phyloP scores from a whole-genome alignment of 192 early-diverging fungal genomes.

The Podila epicladia region DNA sequence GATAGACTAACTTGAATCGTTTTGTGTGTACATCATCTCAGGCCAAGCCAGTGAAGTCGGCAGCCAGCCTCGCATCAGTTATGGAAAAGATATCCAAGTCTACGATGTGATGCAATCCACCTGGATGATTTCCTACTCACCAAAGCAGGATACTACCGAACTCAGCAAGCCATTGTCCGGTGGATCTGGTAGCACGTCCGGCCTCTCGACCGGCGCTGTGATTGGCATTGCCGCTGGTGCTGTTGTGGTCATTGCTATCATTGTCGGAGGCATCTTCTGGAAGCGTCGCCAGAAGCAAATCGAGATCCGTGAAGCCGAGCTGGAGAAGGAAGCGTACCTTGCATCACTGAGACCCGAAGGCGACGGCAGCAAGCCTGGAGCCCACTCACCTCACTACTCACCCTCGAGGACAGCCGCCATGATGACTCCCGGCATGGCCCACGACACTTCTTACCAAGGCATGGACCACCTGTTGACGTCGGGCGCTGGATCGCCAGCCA shows the following conservation, averaged over 20 bases:
- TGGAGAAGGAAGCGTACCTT: constrained; percentile 20
- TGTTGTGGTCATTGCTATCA: constrained; percentile 1
- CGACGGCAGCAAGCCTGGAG: neutral
- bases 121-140: constrained; percentile 27
- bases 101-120: constrained; percentile 23
- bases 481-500: constrained; percentile 6
- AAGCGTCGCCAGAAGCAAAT: constrained; percentile 27
- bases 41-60: neutral
- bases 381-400: constrained; percentile 1
- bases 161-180: neutral
- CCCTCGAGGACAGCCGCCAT: neutral
- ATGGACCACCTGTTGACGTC: constrained; percentile 39
- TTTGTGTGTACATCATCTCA: neutral
- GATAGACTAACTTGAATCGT: neutral
- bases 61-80: neutral
- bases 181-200: neutral
- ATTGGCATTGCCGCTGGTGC: constrained; percentile 13
- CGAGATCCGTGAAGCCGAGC: constrained; percentile 19
- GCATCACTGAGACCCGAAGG: constrained; percentile 15
- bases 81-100: constrained; percentile 20
- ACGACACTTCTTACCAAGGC: constrained; percentile 11
- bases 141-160: constrained; percentile 27
- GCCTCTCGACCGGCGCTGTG: constrained; percentile 9
- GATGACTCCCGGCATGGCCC: constrained; percentile 33
- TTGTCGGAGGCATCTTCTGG: constrained; percentile 7